phyloP scores from a whole-genome alignment of 768 basidiomycete genomes.

The Kwoniella botswanensis region DNA sequence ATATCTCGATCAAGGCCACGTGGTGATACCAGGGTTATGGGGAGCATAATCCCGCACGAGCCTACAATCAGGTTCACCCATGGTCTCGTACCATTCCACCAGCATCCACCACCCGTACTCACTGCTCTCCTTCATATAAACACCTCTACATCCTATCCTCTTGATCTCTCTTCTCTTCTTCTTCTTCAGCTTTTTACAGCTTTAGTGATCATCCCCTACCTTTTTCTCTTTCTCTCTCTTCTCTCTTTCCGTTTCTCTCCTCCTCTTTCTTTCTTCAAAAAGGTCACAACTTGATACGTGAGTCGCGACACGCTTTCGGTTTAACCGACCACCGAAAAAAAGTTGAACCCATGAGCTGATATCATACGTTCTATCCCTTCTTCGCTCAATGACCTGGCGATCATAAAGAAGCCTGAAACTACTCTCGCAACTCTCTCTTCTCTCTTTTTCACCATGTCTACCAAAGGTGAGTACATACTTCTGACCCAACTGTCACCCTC shows the following conservation, averaged over 20 bases:
- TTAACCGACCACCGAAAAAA: slow-evolving; percentile 10
- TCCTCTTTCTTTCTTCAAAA: slow-evolving; percentile 7
- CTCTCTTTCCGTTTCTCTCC: slow-evolving; percentile 12
- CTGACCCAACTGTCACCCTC: neutral
- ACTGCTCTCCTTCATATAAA: too few relatives aligned
- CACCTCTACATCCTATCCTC: neutral
- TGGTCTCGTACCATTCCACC: slow-evolving; percentile 14
- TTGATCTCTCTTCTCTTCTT: slow-evolving; percentile 6
- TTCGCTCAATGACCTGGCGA: neutral
- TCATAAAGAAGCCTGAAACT: slow-evolving; percentile 14
- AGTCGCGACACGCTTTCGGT: slow-evolving; percentile 13
- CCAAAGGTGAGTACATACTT: slow-evolving; percentile 49
- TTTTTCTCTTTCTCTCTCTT: slow-evolving; percentile 15
- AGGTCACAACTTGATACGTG: slow-evolving; percentile 1
- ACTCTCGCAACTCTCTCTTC: slow-evolving; percentile 5
- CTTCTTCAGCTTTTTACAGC: slow-evolving; percentile 29
- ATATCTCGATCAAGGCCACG: neutral
- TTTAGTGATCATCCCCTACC: slow-evolving; percentile 15
- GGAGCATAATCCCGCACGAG: neutral
- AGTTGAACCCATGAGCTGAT: neutral
- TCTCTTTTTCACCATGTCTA: slow-evolving; percentile 49
- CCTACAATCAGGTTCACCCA: neutral
- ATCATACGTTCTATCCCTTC: slow-evolving; percentile 4
- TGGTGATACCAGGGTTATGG: neutral
- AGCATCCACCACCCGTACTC: slow-evolving; percentile 5